Conservation (phyloP, 768 basidiomycete genomes). For the Daedaleopsis nitida region DNA sequence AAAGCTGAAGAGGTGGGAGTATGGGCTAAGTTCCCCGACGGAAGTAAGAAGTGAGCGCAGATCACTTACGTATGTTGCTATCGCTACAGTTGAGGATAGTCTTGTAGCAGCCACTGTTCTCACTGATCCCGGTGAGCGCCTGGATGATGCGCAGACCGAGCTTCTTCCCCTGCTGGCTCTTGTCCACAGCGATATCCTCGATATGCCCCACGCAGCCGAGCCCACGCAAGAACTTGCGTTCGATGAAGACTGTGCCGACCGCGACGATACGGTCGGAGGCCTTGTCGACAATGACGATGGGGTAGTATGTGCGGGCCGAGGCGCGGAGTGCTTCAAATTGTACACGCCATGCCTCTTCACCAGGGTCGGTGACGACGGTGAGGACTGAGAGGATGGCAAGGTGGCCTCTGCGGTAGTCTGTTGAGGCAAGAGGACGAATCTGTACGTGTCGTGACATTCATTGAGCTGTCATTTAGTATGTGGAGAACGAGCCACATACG, state of each 20-base stretch:
- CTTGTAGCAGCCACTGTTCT: constrained; percentile 87
- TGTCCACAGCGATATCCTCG: constrained; percentile 95
- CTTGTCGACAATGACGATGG: constrained; percentile 81
- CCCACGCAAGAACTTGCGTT: constrained; percentile 91
- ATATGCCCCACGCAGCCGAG: constrained; percentile 93
- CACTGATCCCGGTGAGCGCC: constrained; percentile 82
- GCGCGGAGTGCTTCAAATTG: constrained; percentile 66
- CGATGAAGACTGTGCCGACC: constrained; percentile 82
- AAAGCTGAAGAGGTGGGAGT: constrained; percentile 60
- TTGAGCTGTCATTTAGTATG: no score
- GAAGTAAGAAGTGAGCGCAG: neutral
- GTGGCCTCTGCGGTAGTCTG: constrained; percentile 83
- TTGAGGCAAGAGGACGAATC: constrained; percentile 88
- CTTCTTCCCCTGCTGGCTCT: constrained; percentile 87
- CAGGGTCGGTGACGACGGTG: constrained; percentile 66
- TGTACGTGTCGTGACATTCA: constrained; percentile 31
- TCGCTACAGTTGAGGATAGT: constrained; percentile 95
- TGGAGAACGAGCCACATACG: constrained; percentile 41
- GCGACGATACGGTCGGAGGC: constrained; percentile 78
- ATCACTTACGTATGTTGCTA: constrained; percentile 82
- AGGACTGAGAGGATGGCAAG: constrained; percentile 80
- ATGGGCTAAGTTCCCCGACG: neutral
- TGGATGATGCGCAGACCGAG: constrained; percentile 87
- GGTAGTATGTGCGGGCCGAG: constrained; percentile 69
- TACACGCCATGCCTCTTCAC: constrained; percentile 65